phyloP scores from a whole-genome alignment of 768 basidiomycete genomes.

The Agaricus blazei region DNA sequence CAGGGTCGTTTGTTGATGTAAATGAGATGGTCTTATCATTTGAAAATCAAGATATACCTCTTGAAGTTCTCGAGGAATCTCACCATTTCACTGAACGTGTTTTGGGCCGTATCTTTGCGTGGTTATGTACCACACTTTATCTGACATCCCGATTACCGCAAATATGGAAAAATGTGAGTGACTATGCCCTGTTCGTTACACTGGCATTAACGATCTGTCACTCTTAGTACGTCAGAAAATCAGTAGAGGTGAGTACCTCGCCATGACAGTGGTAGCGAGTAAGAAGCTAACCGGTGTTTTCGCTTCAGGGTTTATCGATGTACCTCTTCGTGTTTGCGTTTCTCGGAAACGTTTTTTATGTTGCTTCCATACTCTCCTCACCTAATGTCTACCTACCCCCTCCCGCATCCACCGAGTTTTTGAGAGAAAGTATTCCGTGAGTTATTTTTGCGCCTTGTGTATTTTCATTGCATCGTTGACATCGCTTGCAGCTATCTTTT shows the following conservation, averaged over 20 bases:
- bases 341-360: constrained; percentile 90
- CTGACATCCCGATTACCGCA: constrained; percentile 92
- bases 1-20: neutral
- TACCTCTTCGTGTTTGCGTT: constrained; percentile 93
- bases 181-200: neutral
- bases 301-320: constrained; percentile 79
- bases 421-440: constrained; percentile 82
- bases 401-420: constrained; percentile 56
- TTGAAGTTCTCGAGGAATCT: constrained; percentile 12
- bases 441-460: constrained; percentile 24
- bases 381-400: constrained; percentile 56
- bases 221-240: constrained; percentile 76
- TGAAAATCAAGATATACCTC: constrained; percentile 2
- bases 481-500: constrained; percentile 62
- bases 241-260: constrained; percentile 59
- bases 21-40: neutral
- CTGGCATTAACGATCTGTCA: constrained; percentile 2
- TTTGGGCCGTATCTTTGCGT: constrained; percentile 88
- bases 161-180: constrained; percentile 97
- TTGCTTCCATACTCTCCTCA: constrained; percentile 80
- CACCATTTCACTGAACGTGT: constrained; percentile 47
- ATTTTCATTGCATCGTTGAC: neutral
- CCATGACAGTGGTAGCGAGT: neutral
- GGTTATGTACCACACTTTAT: constrained; percentile 91
- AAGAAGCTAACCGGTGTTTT: constrained; percentile 1